phyloP scores from a whole-genome alignment of 805 yeast species.

The Starmerella sp. region DNA sequence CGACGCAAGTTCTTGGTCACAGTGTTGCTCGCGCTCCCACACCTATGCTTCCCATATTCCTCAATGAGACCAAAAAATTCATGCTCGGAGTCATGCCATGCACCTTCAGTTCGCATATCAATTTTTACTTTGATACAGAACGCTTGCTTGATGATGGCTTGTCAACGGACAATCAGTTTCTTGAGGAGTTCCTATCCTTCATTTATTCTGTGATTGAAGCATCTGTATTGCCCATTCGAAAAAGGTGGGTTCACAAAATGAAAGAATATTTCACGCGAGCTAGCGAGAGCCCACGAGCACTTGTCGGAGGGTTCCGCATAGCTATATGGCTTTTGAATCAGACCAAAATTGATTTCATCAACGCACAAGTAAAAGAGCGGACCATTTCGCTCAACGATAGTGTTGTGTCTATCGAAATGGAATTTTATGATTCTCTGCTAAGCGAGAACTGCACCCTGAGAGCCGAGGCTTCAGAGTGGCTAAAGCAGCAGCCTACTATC shows the following conservation, averaged over 20 bases:
- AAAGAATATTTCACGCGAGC: constrained; percentile 40
- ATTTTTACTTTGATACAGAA: constrained; percentile 70
- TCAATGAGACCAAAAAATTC: constrained; percentile 68
- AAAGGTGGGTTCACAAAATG: constrained; percentile 80
- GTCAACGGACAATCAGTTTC: constrained; percentile 42
- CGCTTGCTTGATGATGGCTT: constrained; percentile 48
- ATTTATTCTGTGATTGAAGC: constrained; percentile 65
- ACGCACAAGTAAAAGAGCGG: constrained; percentile 78
- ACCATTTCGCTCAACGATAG: constrained; percentile 78
- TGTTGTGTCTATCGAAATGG: constrained; percentile 80
- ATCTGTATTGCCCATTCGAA: constrained; percentile 95
- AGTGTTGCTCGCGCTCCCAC: constrained; percentile 7
- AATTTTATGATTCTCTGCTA: constrained; percentile 39
- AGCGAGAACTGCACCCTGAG: not conserved
- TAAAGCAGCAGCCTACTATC: not conserved
- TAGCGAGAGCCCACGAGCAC: constrained; percentile 35
- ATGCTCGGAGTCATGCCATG: constrained; percentile 64
- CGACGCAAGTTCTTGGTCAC: constrained; percentile 63
- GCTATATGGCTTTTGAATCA: constrained; percentile 79
- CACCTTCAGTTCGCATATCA: constrained; percentile 56
- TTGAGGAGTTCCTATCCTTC: constrained; percentile 2
- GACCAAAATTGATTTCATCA: constrained; percentile 90
- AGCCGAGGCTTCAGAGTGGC: not conserved
- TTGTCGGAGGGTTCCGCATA: constrained; percentile 67
- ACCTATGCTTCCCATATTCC: constrained; percentile 52